Conservation (phyloP, 441 rosid species). For the Populus hybrid region DNA sequence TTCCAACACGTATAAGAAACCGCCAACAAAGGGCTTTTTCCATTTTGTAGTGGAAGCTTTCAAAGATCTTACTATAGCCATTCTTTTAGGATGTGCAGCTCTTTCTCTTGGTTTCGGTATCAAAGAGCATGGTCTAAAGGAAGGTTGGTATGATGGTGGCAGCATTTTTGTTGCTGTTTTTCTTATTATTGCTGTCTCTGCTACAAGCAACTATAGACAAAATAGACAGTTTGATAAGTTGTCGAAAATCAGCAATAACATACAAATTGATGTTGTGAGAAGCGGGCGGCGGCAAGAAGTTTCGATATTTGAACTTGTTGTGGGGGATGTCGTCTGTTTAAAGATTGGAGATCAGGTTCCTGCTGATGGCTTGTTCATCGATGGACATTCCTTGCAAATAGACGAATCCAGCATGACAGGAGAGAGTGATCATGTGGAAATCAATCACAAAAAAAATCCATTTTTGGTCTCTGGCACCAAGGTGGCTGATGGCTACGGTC, state of each 20-base stretch:
- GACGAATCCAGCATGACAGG: constrained; percentile 51
- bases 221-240: constrained; percentile 32
- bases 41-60: too few species aligned
- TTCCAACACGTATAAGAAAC: too few species aligned
- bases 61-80: too few species aligned
- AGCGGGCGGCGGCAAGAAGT: constrained; percentile 27
- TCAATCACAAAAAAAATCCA: constrained; percentile 23
- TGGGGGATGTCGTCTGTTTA: constrained; percentile 42
- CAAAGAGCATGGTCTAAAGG: constrained; percentile 33
- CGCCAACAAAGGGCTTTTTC: too few species aligned
- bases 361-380: constrained; percentile 43
- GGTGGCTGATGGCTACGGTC: constrained; percentile 43
- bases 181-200: constrained; percentile 34
- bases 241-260: constrained; percentile 31
- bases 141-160: constrained; percentile 61
- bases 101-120: too few species aligned
- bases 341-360: constrained; percentile 49
- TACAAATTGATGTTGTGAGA: constrained; percentile 33
- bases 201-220: constrained; percentile 39
- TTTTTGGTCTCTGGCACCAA: constrained; percentile 38
- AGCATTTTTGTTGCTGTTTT: constrained; percentile 45
- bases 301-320: constrained; percentile 39
- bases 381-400: constrained; percentile 39
- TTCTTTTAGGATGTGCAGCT: too few species aligned
- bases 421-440: constrained; percentile 34